Base-by-base conservation (phyloP, 1,139 yeast species). In the Candida sp. region DNA sequence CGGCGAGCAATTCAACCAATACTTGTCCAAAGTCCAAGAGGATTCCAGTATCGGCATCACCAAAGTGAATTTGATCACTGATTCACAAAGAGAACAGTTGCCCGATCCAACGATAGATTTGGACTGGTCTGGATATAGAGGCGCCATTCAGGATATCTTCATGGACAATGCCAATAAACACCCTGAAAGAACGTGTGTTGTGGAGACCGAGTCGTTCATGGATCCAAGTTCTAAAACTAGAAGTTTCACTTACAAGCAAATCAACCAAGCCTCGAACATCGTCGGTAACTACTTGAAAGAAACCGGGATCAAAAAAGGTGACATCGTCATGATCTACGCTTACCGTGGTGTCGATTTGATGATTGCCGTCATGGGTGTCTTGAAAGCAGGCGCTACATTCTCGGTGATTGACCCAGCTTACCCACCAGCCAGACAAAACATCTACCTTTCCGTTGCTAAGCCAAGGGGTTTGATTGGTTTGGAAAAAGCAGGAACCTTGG, bases 321-420 rank as follows among this genome's bases (percentile, higher is more conserved):
- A 94, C 67, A 92, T 94, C 28, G 98, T 94, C 25, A 93, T 92
- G 96, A 93, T 96, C 56, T 94, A 96, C 68, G 97, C 99, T 31
- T 90, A 94, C 63, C 86, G 99, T 72, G 98, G 98, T 58, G 99
- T 94, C 9, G 99, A 94, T 66, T 78, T 94, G 59, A 91, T 94
- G 83, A 90, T 94, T 46, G 96, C 98, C 5, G 98, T 94, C 17
- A 88, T 94, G 91, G 99, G 98, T 69, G 97, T 91, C 35, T 80
- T 94, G 65, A 94, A 94, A 72, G 98, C 99, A 1, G 99, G 99
- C 59, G 99, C 97, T 17, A 93, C 99, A 0, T 94, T 94, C 67
- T 93, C 98, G 5, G 99, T 96, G 28, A 94, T 94, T 59, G 99
- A 94, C 66, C 99, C 99, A 5, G 98, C 99, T 2, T 94, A 94